Base-by-base conservation (phyloP, 2,329 filamentous ascomycete species). In the Sporothrix curviconia region DNA sequence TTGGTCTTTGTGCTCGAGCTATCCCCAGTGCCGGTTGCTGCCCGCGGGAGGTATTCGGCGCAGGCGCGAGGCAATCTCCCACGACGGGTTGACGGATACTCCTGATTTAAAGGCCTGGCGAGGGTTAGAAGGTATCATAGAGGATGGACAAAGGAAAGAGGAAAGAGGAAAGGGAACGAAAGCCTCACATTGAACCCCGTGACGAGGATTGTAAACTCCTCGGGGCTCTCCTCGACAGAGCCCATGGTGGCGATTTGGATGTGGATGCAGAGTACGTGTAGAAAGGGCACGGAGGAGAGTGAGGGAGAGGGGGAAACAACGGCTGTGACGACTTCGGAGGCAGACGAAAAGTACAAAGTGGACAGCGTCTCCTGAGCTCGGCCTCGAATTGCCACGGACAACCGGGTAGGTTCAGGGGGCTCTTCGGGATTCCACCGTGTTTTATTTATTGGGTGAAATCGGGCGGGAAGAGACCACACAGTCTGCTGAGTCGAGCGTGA, bases 51-150 rank as follows among this genome's bases (percentile, higher is more conserved):
- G 63, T 81, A 79, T 2, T 79, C 70, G 3, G 89, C n/a, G 85
- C n/a, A 95, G 81, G 19, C 74, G 76, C 25, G 76, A 78, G 50
- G 87, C 84, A 67, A 95, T 92, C 67, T 92, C 81, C 79, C 83
- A 92, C 3, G 90, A 90, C 8, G 90, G 89, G 68, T 95, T 95
- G 59, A 85, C 74, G 28, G 84, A 82, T 66, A 85, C 85, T 44
- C 85, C 74, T n/a, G 73, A 77, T 64, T 86, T 84, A 71, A 95
- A 95, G 1, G 90, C 86, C 89, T 92, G 60, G 55, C 19, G 25
- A 46, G 8, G 47, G 6, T 22, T 11, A 14, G n/a, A 36, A 19
- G 12, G 42, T 51, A 54, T 36, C 36, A 22, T 7, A 14, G 9
- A 12, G 11, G 14, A 9, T 15, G 1, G 17, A 15, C 3, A 24